Evolutionary conservation across 352 stramenopile genomes (phyloP), one percentile per base, ranked within the genome.

Genomic region (Phytophthora cactorum): DNA sequence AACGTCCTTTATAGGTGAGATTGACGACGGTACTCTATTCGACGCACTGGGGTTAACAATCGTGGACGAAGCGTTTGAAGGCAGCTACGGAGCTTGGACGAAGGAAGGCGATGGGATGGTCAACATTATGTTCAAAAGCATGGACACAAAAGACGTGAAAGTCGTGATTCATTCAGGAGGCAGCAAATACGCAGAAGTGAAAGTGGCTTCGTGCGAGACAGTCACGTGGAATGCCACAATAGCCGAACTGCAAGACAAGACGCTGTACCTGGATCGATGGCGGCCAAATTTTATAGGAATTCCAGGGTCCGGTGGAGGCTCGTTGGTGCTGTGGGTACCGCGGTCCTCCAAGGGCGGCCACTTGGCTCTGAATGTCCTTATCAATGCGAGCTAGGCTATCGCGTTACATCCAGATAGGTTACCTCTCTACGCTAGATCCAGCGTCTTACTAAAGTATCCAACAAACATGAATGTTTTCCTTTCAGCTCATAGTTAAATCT

Each of bases 181-280:
- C 28, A 52, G 41, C 6, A 59, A 72, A 10, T 68, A 78, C 28
- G 59, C 58, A 4, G 22, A 81, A 10, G 74, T 84, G 6, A 52
- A 74, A 7, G 74, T 84, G 14, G 54, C 66, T 32, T 69, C 67
- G 12, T 55, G 78, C 17, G 25, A 61, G 52, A 86, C 51, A 2
- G 66, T 67, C 39, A 55, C 51, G 12, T 86, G 78, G 76, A 81
- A 70, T 12, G 66, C 72, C 14, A 64, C 52, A 9, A 57, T 86
- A 32, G 28, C 53, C 4, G 64, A 70, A 1, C 65, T 86, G 25
- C 56, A 82, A 65, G 75, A 86, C 63, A 84, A 83, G 52, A 86
- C 74, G 4, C 15, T 88, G 57, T 88, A 88, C 56, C 34, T 88
- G 32, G 79, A 88, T 72, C 77, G 79, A 51, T 88, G 77, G 77